Evolutionary conservation across 2,329 filamentous ascomycete genomes (phyloP), one percentile per base, ranked within the genome.

Genomic region (Trichoderma koningii): DNA sequence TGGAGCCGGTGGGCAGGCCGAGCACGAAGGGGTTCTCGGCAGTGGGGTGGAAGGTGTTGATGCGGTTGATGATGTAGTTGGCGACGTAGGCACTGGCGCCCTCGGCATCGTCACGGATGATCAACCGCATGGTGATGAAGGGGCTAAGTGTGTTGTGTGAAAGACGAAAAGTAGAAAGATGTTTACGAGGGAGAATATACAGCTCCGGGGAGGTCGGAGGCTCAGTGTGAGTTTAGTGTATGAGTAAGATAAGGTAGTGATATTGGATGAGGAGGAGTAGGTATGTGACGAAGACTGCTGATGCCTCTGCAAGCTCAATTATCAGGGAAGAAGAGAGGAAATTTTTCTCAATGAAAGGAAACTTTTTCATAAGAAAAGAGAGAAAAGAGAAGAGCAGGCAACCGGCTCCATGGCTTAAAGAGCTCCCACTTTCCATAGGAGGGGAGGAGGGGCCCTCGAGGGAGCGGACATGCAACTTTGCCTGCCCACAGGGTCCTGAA

Each of bases 1-100:
- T 93, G 71, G 90, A 93, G 62, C 92, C 92, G 1, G 92, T 96
- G 10, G 92, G 92, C 55, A 96, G 82, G 66, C 92, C 92, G 53
- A 96, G 86, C 6, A 95, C 89, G 73, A 96, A 95, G 1, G 91
- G 91, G 70, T 87, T 87, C 69, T 86, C 80, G 55, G 88, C 80
- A 5, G 89, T 90, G 44, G 92, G 91, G 55, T 84, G 83, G 78
- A 92, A 95, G 67, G 86, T 80, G 72, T 89, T 90, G 81, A 95
- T 94, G 70, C 91, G 88, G 71, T 90, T 89, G 77, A 93, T 87
- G 71, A 95, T 89, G 78, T 94, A 93, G 76, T 91, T 88, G 67
- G 91, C 90, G 70, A 93, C 89, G 76, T 93, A 93, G 71, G 83
- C 82, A 73, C 90, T 91, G 64, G 89, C 89, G 68, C 83, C 80